These are phyloP conservation scores for Colletotrichum destructivum DNA, from an alignment of 2,329 filamentous ascomycete genomes.

Conservation along the genomic window DNA sequence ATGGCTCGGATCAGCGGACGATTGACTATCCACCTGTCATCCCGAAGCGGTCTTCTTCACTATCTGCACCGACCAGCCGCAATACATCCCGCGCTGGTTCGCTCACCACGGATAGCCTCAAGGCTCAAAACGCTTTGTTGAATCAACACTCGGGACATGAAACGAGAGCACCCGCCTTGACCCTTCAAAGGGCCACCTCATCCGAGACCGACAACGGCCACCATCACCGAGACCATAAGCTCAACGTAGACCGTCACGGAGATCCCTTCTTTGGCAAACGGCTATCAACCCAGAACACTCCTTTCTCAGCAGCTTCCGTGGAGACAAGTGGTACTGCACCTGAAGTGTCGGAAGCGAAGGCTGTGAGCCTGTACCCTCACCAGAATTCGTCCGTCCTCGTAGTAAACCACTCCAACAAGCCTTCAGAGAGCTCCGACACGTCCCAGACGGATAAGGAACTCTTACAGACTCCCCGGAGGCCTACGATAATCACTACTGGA, in stretches of 20 bases:
- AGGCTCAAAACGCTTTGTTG: slow-evolving; percentile 64
- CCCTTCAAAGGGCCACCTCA: slow-evolving; percentile 50
- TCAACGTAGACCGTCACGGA: slow-evolving; percentile 66
- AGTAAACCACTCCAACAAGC: slow-evolving; percentile 69
- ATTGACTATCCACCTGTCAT: slow-evolving; percentile 74
- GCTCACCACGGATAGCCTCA: slow-evolving; percentile 71
- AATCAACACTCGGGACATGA: slow-evolving; percentile 40
- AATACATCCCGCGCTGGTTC: slow-evolving; percentile 70
- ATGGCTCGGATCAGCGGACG: slow-evolving; percentile 68
- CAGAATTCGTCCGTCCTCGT: slow-evolving; percentile 76
- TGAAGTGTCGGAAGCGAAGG: slow-evolving; percentile 75
- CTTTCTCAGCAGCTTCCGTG: slow-evolving; percentile 74
- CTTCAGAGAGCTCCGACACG: slow-evolving; percentile 61
- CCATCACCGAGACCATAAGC: slow-evolving; percentile 48
- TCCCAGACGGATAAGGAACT: slow-evolving; percentile 48
- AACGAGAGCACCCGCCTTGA: slow-evolving; percentile 49
- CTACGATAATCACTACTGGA: slow-evolving; percentile 57
- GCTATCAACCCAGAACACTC: slow-evolving; percentile 70
- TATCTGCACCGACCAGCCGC: slow-evolving; percentile 74
- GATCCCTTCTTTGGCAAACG: slow-evolving; percentile 69
- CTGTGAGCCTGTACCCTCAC: slow-evolving; percentile 74
- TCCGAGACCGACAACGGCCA: slow-evolving; percentile 54
- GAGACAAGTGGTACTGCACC: slow-evolving; percentile 74
- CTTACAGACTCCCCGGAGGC: slow-evolving; percentile 48
- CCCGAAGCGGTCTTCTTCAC: slow-evolving; percentile 71